phyloP scores from a whole-genome alignment of 176 grass and related monocot species.

The Oryza meridionalis region DNA sequence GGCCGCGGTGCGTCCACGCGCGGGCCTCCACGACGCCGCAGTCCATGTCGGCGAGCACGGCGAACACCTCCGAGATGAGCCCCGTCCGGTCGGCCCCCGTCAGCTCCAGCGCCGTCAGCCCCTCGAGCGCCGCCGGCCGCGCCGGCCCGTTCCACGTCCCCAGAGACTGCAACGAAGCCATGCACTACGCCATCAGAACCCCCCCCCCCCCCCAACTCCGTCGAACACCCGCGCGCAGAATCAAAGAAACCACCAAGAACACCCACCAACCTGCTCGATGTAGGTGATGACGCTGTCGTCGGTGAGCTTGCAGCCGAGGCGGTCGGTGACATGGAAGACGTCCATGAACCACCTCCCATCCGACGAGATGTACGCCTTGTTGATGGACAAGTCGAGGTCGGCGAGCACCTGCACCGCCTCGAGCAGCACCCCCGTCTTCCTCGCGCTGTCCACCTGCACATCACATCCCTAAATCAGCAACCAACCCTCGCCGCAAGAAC shows the following conservation, averaged over 20 bases:
- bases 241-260: not conserved
- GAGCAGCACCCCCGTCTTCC: constrained; percentile 72
- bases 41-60: constrained; percentile 71
- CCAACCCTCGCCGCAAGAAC: not conserved
- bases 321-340: constrained; percentile 97
- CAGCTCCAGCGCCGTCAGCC: constrained; percentile 70
- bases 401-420: constrained; percentile 94
- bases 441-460: constrained; percentile 70
- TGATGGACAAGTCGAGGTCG: constrained; percentile 83
- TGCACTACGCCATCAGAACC: not conserved
- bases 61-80: constrained; percentile 89
- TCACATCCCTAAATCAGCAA: not conserved
- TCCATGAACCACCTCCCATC: constrained; percentile 99
- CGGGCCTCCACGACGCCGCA: constrained; percentile 74
- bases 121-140: constrained; percentile 42
- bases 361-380: constrained; percentile 94
- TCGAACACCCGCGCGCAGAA: not conserved
- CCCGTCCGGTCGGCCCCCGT: constrained; percentile 81
- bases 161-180: constrained; percentile 60
- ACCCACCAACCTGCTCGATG: constrained; percentile 64
- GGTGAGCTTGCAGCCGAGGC: constrained; percentile 77
- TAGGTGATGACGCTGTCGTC: constrained; percentile 84
- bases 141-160: constrained; percentile 59
- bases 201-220: not conserved
- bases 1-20: constrained; percentile 82